A percentile compares a stretch with the other conserved stretches of the same genome.
These are phyloP conservation scores for Chaetomium tenue DNA, from an alignment of 495 filamentous ascomycete genomes.

Conservation along the genomic window DNA sequence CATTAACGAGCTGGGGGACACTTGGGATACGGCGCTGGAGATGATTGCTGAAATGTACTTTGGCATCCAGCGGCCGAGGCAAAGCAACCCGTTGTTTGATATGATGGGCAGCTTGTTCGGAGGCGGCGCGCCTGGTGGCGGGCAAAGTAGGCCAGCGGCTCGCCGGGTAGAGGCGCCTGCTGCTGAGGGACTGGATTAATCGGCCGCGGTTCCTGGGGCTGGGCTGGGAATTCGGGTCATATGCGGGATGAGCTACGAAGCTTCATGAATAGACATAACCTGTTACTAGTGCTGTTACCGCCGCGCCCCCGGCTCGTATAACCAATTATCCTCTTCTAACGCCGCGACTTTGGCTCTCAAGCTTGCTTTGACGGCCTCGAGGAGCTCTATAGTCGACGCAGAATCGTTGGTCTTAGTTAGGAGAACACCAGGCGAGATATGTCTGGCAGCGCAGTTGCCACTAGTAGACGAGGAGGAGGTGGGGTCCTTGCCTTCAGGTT, in stretches of 20 bases:
- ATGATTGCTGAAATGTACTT: constrained; percentile 97
- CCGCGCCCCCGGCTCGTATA: constrained; percentile 73
- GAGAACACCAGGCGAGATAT: neutral
- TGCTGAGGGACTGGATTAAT: constrained; percentile 54
- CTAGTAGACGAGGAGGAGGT: constrained; percentile 3
- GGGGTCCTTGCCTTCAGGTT: constrained; percentile 59
- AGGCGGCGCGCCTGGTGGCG: constrained; percentile 50
- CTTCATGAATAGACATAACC: neutral
- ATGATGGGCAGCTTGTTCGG: constrained; percentile 97
- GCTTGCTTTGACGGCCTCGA: constrained; percentile 69
- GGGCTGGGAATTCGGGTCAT: neutral
- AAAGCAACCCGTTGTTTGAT: constrained; percentile 86
- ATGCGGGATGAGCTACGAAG: neutral
- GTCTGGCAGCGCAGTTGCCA: constrained; percentile 10
- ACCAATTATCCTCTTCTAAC: constrained; percentile 84
- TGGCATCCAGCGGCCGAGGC: constrained; percentile 81
- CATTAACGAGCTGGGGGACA: constrained; percentile 64
- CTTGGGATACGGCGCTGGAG: constrained; percentile 82
- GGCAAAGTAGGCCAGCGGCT: constrained; percentile 42
- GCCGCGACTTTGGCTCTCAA: constrained; percentile 68
- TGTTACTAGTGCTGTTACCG: constrained; percentile 24
- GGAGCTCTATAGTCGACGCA: constrained; percentile 54
- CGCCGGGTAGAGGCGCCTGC: constrained; percentile 50
- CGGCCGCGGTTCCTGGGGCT: neutral
- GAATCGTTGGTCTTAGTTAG: constrained; percentile 16